Conservation (phyloP, 129 eudicot genomes). For the Daucus carota region DH1_v3.0 NC_030383.2:994001-994500, state of each 20-base stretch:
- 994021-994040: neutral
- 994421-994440: neutral
- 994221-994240: slow-evolving; percentile 75
- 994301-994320: slow-evolving; percentile 47
- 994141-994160: slow-evolving; percentile 40
- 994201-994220: slow-evolving; percentile 47
- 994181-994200: slow-evolving; percentile 55
- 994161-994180: slow-evolving; percentile 63
- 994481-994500: neutral
- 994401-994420: neutral
- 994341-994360: neutral
- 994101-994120: slow-evolving; percentile 7
- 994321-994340: neutral
- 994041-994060: neutral
- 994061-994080: neutral
- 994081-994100: slow-evolving; percentile 6
- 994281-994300: slow-evolving; percentile 29
- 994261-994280: slow-evolving; percentile 46
- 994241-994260: slow-evolving; percentile 72
- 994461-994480: neutral
- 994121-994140: slow-evolving; percentile 27
- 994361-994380: neutral
- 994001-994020: neutral
- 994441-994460: neutral
- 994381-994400: neutral